A percentile compares a stretch with the other conserved stretches of the same genome.
These are phyloP conservation scores for Cubamyces lactineus DNA, from an alignment of 768 basidiomycete genomes.

Conservation along the genomic window DNA sequence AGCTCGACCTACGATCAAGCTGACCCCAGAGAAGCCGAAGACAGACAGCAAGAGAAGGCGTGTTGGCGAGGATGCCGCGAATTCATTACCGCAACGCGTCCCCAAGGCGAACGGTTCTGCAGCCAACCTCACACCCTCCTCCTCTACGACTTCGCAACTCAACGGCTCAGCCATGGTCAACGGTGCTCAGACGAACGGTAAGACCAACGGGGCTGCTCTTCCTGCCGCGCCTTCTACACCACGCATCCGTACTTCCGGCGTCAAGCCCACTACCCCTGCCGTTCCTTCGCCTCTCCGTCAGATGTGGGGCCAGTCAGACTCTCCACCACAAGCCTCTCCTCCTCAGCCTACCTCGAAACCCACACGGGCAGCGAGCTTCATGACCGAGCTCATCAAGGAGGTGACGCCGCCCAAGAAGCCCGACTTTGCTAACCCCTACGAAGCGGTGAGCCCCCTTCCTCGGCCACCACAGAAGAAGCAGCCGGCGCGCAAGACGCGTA, in stretches of 20 bases:
- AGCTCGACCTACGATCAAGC: conserved; percentile 47
- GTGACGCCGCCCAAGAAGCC: conserved; percentile 61
- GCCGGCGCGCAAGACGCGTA: conserved; percentile 43
- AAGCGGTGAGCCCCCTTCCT: conserved; percentile 69
- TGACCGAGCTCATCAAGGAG: conserved; percentile 73
- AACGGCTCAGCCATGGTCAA: conserved; percentile 20
- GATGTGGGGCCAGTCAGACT: conserved; percentile 59
- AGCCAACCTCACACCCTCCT: conserved; percentile 32
- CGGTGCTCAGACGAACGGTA: conserved; percentile 23
- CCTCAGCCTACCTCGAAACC: conserved; percentile 45
- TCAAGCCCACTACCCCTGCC: conserved; percentile 62
- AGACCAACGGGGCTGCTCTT: conserved; percentile 14
- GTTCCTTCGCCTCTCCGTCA: conserved; percentile 78
- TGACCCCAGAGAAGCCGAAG: conserved; percentile 43
- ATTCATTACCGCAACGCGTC: conserved; percentile 40
- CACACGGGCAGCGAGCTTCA: conserved; percentile 68
- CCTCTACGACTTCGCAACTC: conserved; percentile 25
- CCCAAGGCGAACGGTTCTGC: conserved; percentile 16
- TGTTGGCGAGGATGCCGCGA: conserved; percentile 51
- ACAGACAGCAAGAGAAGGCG: conserved; percentile 65
- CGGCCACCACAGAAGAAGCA: conserved; percentile 47
- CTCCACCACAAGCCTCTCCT: conserved; percentile 44
- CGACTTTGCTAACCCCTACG: conserved; percentile 79
- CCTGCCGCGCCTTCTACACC: conserved; percentile 29
- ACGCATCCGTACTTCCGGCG: conserved; percentile 27